Evolutionary conservation across 2,329 filamentous ascomycete species (phyloP), one percentile per base, ranked within the genome.

Genomic region (Alternaria triticimaculans): DNA sequence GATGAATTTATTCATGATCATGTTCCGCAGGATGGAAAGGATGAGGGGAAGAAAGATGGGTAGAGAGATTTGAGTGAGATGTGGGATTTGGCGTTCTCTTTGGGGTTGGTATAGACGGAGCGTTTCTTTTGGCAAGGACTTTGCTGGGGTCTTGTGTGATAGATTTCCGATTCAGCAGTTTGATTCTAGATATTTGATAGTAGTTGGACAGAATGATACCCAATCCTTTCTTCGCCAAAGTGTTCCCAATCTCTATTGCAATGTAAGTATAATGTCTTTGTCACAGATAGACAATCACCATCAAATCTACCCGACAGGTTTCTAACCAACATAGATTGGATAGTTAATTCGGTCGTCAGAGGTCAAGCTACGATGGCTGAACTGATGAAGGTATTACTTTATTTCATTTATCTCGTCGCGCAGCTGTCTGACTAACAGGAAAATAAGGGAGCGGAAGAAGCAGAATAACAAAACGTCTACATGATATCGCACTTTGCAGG

Each of bases 401-500:
- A 37, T 50, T 53, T 50, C 46, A 57, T 55, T 56, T 30, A 44
- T 50, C 48, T 50, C 46, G 54, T 55, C 37, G 23, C 53, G 20
- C 49, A 28, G 18, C 6, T 15, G 15, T 51, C 28, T n/a, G 23
- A 25, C 5, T 2, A 37, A 37, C 5, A 2, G 20, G 1, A 43
- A 5, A 1, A 6, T 3, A 43, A 43, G 53, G 3, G n/a, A 41
- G 37, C n/a, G 37, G 37, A 44, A 25, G 45, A 37, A 20, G 12
- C 3, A 9, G 0, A 12, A 53, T 0, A 3, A 51, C 7, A 11
- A 21, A 53, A 37, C 14, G 23, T 53, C 50, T 71, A 93, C 76
- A 89, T 82, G 71, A 96, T 87, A 50, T 83, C 81, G 80, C 92
- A 96, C 76, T 94, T 94, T 55, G 84, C 82, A 30, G 93, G 92